A percentile compares a stretch with the other conserved stretches of the same genome.
Conservation (phyloP, 768 basidiomycete genomes). For the Amanita phalloides region DNA sequence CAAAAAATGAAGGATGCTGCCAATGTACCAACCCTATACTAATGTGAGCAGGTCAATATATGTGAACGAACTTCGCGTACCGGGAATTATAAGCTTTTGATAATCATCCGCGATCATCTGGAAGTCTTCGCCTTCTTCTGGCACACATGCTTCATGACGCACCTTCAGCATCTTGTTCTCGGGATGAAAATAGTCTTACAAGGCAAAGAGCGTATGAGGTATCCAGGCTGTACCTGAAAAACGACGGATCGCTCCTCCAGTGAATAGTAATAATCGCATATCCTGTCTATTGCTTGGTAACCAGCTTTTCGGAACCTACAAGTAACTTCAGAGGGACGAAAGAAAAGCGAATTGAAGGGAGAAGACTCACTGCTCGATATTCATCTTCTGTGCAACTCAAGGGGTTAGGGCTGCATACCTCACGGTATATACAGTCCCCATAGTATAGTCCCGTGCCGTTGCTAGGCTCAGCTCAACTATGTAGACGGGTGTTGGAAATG, state of each 20-base stretch:
- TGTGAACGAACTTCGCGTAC: slow-evolving; percentile 19
- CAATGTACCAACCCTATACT: slow-evolving; percentile 70
- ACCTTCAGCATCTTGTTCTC: background rate
- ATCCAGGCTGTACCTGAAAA: slow-evolving; percentile 75
- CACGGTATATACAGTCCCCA: too few species aligned
- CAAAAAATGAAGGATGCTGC: slow-evolving; percentile 89
- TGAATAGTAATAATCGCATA: slow-evolving; percentile 80
- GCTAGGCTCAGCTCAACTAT: too few species aligned
- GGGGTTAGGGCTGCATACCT: too few species aligned
- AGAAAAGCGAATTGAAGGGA: background rate
- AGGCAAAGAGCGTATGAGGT: slow-evolving; percentile 60
- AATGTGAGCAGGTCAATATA: background rate
- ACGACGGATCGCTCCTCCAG: slow-evolving; percentile 55
- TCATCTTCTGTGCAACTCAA: slow-evolving; percentile 18
- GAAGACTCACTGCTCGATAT: slow-evolving; percentile 33
- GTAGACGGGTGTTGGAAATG: too few species aligned
- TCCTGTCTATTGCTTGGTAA: slow-evolving; percentile 79
- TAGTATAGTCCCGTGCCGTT: too few species aligned
- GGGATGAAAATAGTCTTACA: slow-evolving; percentile 22
- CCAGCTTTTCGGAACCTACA: slow-evolving; percentile 75
- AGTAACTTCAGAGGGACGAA: background rate
- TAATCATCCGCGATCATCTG: slow-evolving; percentile 67
- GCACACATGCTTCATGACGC: background rate
- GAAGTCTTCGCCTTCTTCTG: slow-evolving; percentile 67
- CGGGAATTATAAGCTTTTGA: slow-evolving; percentile 71